Percentiles rank a stretch among this genome's conserved stretches.
These are phyloP conservation scores for Stephanocyclus meneghinianus DNA, from an alignment of 352 stramenopile genomes.

Conservation along the genomic window DNA sequence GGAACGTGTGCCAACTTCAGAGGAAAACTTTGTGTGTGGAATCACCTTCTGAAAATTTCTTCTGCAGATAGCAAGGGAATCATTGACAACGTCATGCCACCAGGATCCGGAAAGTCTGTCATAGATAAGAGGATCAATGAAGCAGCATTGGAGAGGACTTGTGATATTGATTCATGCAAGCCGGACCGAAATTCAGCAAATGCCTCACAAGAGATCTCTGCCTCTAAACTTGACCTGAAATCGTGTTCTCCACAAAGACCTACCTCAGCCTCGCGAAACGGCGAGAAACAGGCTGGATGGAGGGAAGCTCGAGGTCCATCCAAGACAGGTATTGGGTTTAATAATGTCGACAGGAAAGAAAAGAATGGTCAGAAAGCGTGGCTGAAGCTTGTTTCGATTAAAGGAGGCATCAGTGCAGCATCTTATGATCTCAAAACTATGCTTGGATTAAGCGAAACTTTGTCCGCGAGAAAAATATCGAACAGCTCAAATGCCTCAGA, in stretches of 20 bases:
- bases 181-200: conserved; percentile 3
- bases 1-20: conserved; percentile 92
- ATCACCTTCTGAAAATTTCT: conserved; percentile 79
- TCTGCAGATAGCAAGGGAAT: conserved; percentile 68
- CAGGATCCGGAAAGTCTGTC: conserved; percentile 63
- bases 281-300: conserved; percentile 55
- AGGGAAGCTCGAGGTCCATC: conserved; percentile 67
- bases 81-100: conserved; percentile 74
- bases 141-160: conserved; percentile 24
- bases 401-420: neutral
- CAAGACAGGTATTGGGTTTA: conserved; percentile 74
- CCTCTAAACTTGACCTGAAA: conserved; percentile 32
- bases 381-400: conserved; percentile 59
- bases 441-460: conserved; percentile 55
- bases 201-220: conserved; percentile 23
- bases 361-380: conserved; percentile 67
- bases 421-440: conserved; percentile 68
- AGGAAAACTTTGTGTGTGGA: conserved; percentile 93
- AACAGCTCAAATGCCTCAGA: conserved; percentile 19
- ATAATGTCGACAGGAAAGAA: conserved; percentile 40
- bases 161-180: conserved; percentile 9
- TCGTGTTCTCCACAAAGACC: conserved; percentile 45
- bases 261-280: conserved; percentile 36
- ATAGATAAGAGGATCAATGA: conserved; percentile 67
- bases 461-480: neutral